Evolutionary conservation across 2,329 filamentous ascomycete genomes (phyloP).

Genomic region (Herpotrichia juniperi): DNA sequence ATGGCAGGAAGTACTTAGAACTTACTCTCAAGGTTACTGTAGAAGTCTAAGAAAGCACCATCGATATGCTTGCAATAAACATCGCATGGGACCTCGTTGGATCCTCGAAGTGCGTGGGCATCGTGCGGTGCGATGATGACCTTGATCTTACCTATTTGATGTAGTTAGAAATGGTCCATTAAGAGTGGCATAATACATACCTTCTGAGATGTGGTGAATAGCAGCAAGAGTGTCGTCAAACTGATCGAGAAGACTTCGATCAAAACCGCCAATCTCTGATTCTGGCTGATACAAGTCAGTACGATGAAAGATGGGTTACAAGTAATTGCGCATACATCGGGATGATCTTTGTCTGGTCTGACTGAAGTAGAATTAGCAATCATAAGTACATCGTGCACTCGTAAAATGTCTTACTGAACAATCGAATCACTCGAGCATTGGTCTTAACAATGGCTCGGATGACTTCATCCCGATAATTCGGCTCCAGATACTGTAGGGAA

Average conservation of each 20-base stretch:
- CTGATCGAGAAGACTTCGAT: constrained; percentile 38
- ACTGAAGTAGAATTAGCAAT: constrained; percentile 25
- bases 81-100: constrained; percentile 40
- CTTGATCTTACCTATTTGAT: constrained; percentile 35
- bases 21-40: constrained; percentile 36
- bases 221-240: constrained; percentile 43
- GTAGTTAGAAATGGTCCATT: constrained; percentile 3
- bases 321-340: constrained; percentile 28
- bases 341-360: constrained; percentile 31
- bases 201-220: constrained; percentile 41
- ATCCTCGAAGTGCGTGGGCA: constrained; percentile 37
- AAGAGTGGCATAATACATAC: constrained; percentile 9
- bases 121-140: constrained; percentile 45
- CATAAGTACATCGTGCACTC: not conserved
- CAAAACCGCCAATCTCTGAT: constrained; percentile 35
- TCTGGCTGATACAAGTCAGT: constrained; percentile 29
- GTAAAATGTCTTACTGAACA: constrained; percentile 32
- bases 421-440: constrained; percentile 38
- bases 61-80: constrained; percentile 40
- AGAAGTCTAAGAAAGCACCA: constrained; percentile 43
- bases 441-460: constrained; percentile 37
- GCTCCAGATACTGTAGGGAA: constrained; percentile 36
- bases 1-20: not conserved
- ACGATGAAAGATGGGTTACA: not conserved
- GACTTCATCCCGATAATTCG: constrained; percentile 30